Evolutionary conservation across 768 basidiomycete species (phyloP).

Genomic region (Lentinula sp.): DNA sequence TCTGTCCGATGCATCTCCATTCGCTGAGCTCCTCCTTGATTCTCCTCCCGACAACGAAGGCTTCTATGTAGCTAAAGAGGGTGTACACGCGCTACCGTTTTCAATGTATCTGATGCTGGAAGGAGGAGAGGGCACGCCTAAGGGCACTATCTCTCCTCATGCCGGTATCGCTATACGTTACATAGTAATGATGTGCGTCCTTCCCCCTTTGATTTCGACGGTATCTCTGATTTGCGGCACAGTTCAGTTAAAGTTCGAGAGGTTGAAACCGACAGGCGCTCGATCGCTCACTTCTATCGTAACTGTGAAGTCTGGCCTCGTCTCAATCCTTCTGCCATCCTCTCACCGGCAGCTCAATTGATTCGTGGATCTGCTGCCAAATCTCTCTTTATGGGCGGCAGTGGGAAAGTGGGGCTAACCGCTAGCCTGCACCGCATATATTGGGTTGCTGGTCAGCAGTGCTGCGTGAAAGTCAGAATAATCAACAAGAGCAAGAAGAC

Average conservation of each 20-base stretch:
- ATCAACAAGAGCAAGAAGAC: conserved; percentile 62
- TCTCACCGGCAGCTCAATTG: conserved; percentile 56
- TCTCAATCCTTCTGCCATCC: conserved; percentile 51
- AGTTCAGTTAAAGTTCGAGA: conserved; percentile 78
- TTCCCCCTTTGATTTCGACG: not conserved
- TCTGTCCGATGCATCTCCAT: conserved; percentile 44
- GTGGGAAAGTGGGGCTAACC: conserved; percentile 57
- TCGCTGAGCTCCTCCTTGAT: conserved; percentile 34
- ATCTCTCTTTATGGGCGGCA: conserved; percentile 55
- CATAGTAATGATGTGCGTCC: conserved; percentile 70
- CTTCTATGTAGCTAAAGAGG: conserved; percentile 56
- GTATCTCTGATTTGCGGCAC: conserved; percentile 3
- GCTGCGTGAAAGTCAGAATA: conserved; percentile 59
- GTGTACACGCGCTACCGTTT: conserved; percentile 68
- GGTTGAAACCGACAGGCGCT: conserved; percentile 46
- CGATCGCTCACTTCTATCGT: conserved; percentile 88
- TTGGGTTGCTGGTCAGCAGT: conserved; percentile 82
- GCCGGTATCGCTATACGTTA: conserved; percentile 68
- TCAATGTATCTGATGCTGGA: conserved; percentile 58
- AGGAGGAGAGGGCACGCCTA: conserved; percentile 41
- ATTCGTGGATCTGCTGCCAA: conserved; percentile 51
- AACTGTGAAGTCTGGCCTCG: conserved; percentile 76
- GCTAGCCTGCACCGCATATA: conserved; percentile 63
- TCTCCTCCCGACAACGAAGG: conserved; percentile 53
- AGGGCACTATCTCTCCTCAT: conserved; percentile 43